Conservation (phyloP, 2,329 filamentous ascomycete genomes). For the Talaromyces pinophilus region DNA sequence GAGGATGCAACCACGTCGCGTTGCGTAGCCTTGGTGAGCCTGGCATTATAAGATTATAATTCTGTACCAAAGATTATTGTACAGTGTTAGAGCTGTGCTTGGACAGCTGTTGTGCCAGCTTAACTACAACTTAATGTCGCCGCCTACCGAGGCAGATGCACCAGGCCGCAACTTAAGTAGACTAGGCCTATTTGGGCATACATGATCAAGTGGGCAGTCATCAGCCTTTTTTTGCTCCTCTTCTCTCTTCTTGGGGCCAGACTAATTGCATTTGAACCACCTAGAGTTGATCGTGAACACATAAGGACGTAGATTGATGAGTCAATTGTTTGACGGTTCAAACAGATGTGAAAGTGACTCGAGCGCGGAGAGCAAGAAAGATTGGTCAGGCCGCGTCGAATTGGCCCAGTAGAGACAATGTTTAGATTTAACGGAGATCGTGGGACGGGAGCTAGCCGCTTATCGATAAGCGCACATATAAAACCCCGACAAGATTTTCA, state of each 20-base stretch:
- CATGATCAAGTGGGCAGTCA: neutral
- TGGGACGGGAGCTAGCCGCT: conserved; percentile 23
- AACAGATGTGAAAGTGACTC: neutral
- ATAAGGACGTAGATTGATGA: too few relatives aligned
- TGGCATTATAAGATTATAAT: neutral
- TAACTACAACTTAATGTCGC: neutral
- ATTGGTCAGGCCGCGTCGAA: neutral
- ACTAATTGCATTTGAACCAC: neutral
- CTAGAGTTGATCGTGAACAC: neutral
- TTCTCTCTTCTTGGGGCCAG: neutral
- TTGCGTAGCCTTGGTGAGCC: conserved; percentile 25
- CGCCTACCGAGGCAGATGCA: neutral
- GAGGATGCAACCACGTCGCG: conserved; percentile 51
- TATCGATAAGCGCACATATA: conserved; percentile 40
- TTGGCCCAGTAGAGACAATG: neutral
- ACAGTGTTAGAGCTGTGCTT: neutral
- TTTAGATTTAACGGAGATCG: neutral
- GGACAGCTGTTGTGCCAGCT: neutral
- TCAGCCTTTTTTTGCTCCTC: neutral
- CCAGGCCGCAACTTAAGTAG: neutral
- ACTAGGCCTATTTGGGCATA: neutral
- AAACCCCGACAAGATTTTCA: conserved; percentile 31
- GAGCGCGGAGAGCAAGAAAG: neutral
- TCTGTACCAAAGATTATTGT: neutral
- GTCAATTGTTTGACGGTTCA: too few relatives aligned